phyloP scores from a whole-genome alignment of 305 asterid genomes.

The Solanum hybrid region DNA sequence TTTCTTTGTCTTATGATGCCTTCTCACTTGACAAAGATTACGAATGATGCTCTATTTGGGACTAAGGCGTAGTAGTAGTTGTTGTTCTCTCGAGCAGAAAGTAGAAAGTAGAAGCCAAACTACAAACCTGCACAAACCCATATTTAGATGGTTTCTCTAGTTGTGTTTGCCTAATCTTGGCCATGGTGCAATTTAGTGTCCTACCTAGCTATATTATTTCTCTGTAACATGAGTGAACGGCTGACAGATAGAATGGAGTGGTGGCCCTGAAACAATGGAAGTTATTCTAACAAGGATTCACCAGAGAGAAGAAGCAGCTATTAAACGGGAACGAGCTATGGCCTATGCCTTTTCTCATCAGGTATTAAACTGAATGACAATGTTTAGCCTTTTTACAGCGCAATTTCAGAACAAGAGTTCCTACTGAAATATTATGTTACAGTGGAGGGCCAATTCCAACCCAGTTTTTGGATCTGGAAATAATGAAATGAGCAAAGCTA shows the following conservation, averaged over 20 bases:
- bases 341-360: constrained; percentile 94
- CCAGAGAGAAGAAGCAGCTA: constrained; percentile 88
- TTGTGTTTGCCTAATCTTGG: neutral
- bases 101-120: neutral
- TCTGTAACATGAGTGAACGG: neutral
- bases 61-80: neutral
- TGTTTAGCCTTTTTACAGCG: neutral
- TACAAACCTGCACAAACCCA: neutral
- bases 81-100: neutral
- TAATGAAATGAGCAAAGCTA: constrained; percentile 41
- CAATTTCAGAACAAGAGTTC: neutral
- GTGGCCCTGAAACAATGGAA: constrained; percentile 63
- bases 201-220: neutral
- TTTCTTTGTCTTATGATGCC: neutral
- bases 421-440: constrained; percentile 10
- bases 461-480: constrained; percentile 41
- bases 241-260: constrained; percentile 82
- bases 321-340: constrained; percentile 83
- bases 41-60: neutral
- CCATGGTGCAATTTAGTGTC: neutral
- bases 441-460: constrained; percentile 80
- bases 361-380: constrained; percentile 24
- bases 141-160: neutral
- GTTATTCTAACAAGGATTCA: constrained; percentile 73
- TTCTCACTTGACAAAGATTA: neutral